Evolutionary conservation across 306 rosid genomes (phyloP).

Genomic region (Elaeagnus macrophylla): DNA sequence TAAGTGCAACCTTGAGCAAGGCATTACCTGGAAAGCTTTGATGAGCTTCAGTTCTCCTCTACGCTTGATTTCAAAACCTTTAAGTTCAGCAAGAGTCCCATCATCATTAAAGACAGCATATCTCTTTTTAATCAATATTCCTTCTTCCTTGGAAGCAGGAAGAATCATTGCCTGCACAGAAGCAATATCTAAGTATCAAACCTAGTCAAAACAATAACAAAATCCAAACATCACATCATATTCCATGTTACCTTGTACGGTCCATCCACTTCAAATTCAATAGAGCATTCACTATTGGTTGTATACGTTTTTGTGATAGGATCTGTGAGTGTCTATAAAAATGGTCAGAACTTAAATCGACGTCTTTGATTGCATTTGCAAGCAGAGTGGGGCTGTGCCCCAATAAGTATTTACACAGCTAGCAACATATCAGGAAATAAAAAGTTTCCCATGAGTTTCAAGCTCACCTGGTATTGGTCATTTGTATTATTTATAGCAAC

Average conservation of each 20-base stretch:
- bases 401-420: conserved; percentile 5
- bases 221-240: conserved; percentile 4
- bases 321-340: conserved; percentile 65
- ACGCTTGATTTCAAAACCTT: conserved; percentile 99
- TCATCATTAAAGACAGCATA: conserved; percentile 97
- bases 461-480: conserved; percentile 92
- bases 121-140: conserved; percentile 91
- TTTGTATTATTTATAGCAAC: conserved; percentile 95
- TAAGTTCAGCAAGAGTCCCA: conserved; percentile 94
- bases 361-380: conserved; percentile 10
- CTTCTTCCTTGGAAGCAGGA: conserved; percentile 99
- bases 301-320: conserved; percentile 53
- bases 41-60: conserved; percentile 99
- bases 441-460: conserved; percentile 16
- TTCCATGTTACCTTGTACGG: conserved; percentile 76
- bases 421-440: conserved; percentile 17
- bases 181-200: conserved; percentile 1
- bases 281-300: conserved; percentile 91
- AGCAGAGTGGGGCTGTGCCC: conserved; percentile 9
- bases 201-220: conserved; percentile 7
- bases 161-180: conserved; percentile 83
- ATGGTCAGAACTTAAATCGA: conserved; percentile 22
- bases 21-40: conserved; percentile 90
- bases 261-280: conserved; percentile 99
- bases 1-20: conserved; percentile 1